A percentile compares a stretch with the other conserved stretches of the same genome.
Conservation (phyloP, 768 basidiomycete genomes). For the Suillus discolor region DNA sequence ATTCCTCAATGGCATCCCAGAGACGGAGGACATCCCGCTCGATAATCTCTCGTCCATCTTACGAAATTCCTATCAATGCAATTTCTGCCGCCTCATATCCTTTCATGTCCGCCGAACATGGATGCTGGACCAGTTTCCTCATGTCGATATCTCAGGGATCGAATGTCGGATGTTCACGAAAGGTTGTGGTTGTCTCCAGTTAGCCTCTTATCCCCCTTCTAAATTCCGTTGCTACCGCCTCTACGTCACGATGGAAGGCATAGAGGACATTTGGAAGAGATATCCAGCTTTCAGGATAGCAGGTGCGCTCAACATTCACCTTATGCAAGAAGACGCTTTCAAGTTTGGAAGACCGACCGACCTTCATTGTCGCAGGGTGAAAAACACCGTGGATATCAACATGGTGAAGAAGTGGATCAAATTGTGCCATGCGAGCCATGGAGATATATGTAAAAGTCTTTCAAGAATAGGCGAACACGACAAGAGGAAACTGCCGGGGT, state of each 20-base stretch:
- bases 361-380: conserved; percentile 11
- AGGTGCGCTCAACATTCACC: conserved; percentile 2
- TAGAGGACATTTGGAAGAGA: neutral
- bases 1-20: conserved; percentile 6
- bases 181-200: neutral
- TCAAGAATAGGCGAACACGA: neutral
- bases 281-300: conserved; percentile 1
- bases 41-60: conserved; percentile 6
- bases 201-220: neutral
- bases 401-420: conserved; percentile 11
- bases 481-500: conserved; percentile 3
- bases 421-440: conserved; percentile 2
- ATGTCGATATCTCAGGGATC: conserved; percentile 5
- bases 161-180: conserved; percentile 5
- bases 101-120: conserved; percentile 9
- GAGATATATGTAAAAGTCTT: conserved; percentile 2
- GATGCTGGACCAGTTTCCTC: conserved; percentile 8
- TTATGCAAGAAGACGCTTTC: conserved; percentile 10
- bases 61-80: conserved; percentile 10
- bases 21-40: conserved; percentile 1
- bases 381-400: conserved; percentile 5
- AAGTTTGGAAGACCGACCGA: conserved; percentile 8
- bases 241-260: neutral
- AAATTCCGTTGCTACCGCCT: conserved; percentile 9
- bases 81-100: conserved; percentile 6